Evolutionary conservation across 139 green algal species (phyloP), one percentile per base, ranked within the genome.

Genomic region (Mesostigma viride): DNA sequence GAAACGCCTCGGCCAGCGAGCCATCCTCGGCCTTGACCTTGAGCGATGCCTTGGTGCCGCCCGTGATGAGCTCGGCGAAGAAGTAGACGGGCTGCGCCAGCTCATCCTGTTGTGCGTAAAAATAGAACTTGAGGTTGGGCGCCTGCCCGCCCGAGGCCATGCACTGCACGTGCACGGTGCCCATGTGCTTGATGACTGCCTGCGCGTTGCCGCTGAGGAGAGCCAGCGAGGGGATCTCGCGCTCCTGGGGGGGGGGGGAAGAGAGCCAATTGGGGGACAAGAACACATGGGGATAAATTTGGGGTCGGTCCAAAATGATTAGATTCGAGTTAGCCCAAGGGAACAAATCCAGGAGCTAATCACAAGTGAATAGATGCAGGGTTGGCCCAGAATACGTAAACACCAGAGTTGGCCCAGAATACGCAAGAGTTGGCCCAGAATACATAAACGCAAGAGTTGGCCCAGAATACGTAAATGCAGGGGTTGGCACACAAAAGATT

Each of bases 41-140:
- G 11, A 6, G 6, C 36, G 36, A 47, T 6, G 36, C 36, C 36
- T 11, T 11, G 36, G 36, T 47, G 36, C 36, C 6, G 36, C 11
- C 36, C 36, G 11, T 11, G 36, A 22, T 47, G 36, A 47, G 36
- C 36, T 47, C 36, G 36, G 11, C 11, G 36, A 47, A 11, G 6
- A 11, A 6, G 36, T 22, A 11, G 36, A 11, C 6, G 6, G 11
- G 6, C 36, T 47, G 36, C 36, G 6, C 36, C 6, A 6, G 6
- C 36, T 22, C 36, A 11, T 11, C 36, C 36, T 68, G 66, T 67
- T 91, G 81, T 17, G 81, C 83, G 53, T 91, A 90, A 31, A 94
- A 87, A 75, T 89, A 94, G 65, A 88, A 94, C 64, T 84, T 87
- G 68, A 68, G 87, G 40, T 36, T 69, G 0, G 85, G 81, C 24